phyloP scores from a whole-genome alignment of 2,329 filamentous ascomycete genomes.

The Penicillium sp. region DNA sequence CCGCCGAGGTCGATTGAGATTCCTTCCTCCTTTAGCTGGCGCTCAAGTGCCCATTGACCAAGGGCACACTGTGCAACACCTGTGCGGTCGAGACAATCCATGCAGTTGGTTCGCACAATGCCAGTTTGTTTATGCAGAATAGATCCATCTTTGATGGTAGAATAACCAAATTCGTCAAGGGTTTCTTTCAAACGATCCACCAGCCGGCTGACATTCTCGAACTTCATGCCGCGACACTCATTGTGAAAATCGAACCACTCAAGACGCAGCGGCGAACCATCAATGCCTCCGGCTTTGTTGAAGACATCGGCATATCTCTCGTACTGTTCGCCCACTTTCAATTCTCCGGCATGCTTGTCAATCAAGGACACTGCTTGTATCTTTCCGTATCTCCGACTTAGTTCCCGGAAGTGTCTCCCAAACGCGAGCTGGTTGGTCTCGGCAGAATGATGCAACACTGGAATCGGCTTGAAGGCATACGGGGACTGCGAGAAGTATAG shows the following conservation, averaged over 20 bases:
- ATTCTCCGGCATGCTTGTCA: slow-evolving; percentile 82
- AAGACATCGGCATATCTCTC: slow-evolving; percentile 64
- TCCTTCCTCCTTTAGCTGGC: slow-evolving; percentile 72
- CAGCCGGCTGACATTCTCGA: slow-evolving; percentile 85
- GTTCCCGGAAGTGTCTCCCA: slow-evolving; percentile 70
- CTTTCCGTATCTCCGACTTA: slow-evolving; percentile 68
- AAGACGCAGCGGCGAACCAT: slow-evolving; percentile 60
- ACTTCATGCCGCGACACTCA: slow-evolving; percentile 93
- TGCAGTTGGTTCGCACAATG: slow-evolving; percentile 91
- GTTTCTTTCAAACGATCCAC: slow-evolving; percentile 66
- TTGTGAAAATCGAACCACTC: slow-evolving; percentile 98
- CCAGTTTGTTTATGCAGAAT: slow-evolving; percentile 61
- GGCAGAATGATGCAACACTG: slow-evolving; percentile 74
- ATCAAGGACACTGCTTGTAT: slow-evolving; percentile 81
- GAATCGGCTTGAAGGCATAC: slow-evolving; percentile 86
- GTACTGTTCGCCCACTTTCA: slow-evolving; percentile 74
- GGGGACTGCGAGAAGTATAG: slow-evolving; percentile 94
- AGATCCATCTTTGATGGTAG: slow-evolving; percentile 52
- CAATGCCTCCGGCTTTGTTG: slow-evolving; percentile 60
- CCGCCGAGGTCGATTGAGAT: slow-evolving; percentile 71
- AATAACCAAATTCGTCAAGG: slow-evolving; percentile 71
- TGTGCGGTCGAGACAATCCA: slow-evolving; percentile 96
- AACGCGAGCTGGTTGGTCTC: slow-evolving; percentile 77
- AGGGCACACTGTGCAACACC: slow-evolving; percentile 95
- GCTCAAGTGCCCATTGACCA: slow-evolving; percentile 75